A percentile compares a stretch with the other conserved stretches of the same genome.
phyloP scores from a whole-genome alignment of 768 basidiomycete genomes.

The Cystobasidiopsis lactophilus region DNA sequence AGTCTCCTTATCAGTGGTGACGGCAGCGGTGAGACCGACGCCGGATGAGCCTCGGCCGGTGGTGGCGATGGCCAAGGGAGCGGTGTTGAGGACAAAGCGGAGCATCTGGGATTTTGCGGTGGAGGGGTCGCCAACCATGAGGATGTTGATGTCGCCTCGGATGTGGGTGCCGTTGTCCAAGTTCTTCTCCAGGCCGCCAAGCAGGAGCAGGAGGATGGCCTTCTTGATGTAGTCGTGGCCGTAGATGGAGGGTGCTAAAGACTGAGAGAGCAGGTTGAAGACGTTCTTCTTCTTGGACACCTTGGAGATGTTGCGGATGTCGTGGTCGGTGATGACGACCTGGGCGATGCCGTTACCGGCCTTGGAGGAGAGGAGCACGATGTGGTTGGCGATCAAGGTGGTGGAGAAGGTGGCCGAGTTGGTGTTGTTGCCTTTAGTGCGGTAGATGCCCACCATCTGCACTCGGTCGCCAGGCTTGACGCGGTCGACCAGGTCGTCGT shows the following conservation, averaged over 20 bases:
- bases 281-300: constrained; percentile 68
- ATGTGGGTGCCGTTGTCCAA: constrained; percentile 92
- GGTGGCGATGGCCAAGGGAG: constrained; percentile 91
- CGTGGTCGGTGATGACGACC: constrained; percentile 68
- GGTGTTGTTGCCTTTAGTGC: constrained; percentile 72
- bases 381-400: constrained; percentile 77
- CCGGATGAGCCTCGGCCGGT: constrained; percentile 96
- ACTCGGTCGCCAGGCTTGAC: constrained; percentile 97
- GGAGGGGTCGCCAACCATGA: constrained; percentile 99
- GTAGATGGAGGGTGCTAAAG: constrained; percentile 90
- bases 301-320: constrained; percentile 90
- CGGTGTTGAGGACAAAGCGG: constrained; percentile 84
- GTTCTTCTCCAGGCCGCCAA: constrained; percentile 96
- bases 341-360: constrained; percentile 87
- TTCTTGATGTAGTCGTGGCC: constrained; percentile 91
- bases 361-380: constrained; percentile 83
- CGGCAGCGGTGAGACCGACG: constrained; percentile 94
- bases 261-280: constrained; percentile 70
- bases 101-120: constrained; percentile 93
- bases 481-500: constrained; percentile 88
- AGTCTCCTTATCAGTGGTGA: constrained; percentile 93
- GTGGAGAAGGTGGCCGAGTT: constrained; percentile 74
- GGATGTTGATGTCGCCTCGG: constrained; percentile 94
- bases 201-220: constrained; percentile 71
- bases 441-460: constrained; percentile 84